Conservation (phyloP, 768 basidiomycete species). For the Krasilnikovozyma curviuscula region DNA sequence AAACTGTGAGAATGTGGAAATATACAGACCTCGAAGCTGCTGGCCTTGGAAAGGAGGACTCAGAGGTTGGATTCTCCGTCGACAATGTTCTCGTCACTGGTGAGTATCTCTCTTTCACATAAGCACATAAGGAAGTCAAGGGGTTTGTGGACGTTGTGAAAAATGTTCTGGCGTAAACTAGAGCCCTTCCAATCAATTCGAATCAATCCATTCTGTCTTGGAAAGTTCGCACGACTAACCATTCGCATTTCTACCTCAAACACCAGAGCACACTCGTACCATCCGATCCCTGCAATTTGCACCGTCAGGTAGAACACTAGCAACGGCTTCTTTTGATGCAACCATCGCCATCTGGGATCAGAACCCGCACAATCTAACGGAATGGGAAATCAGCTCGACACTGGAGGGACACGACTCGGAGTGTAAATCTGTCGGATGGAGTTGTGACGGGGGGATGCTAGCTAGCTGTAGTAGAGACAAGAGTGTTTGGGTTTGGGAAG, state of each 20-base stretch:
- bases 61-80: neutral
- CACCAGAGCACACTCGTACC: slow-evolving; percentile 72
- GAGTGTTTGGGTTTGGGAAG: slow-evolving; percentile 98
- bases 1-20: slow-evolving; percentile 64
- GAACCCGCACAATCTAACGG: slow-evolving; percentile 21
- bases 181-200: neutral
- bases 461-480: slow-evolving; percentile 93
- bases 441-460: slow-evolving; percentile 52
- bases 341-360: slow-evolving; percentile 82
- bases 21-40: slow-evolving; percentile 32
- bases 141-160: no score
- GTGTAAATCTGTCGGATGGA: slow-evolving; percentile 80
- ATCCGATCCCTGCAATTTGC: slow-evolving; percentile 75
- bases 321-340: slow-evolving; percentile 83
- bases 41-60: neutral
- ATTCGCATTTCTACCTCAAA: neutral
- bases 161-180: neutral
- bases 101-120: neutral
- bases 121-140: no score
- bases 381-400: slow-evolving; percentile 74
- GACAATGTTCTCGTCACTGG: slow-evolving; percentile 9
- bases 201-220: neutral
- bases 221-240: neutral
- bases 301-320: slow-evolving; percentile 66
- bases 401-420: slow-evolving; percentile 90